These are phyloP conservation scores for Cercospora zeae-maydis DNA, from an alignment of 2,329 filamentous ascomycete species.

Conservation along the genomic window DNA sequence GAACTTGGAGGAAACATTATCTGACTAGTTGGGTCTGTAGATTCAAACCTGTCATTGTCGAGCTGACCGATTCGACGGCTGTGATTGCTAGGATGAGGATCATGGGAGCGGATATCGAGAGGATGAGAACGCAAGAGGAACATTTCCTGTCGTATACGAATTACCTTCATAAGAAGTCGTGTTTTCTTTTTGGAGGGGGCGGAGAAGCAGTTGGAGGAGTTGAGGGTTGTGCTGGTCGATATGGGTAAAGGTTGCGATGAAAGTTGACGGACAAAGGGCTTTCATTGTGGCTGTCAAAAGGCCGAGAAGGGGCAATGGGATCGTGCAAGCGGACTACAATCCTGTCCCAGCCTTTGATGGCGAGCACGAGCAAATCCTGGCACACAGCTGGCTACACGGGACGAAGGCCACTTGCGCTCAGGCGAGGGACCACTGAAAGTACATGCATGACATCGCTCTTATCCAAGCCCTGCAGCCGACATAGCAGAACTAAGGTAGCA, in stretches of 20 bases:
- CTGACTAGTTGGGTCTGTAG: background rate
- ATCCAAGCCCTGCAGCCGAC: no score
- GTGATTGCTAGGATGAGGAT: background rate
- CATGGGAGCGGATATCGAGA: background rate
- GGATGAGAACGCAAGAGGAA: background rate
- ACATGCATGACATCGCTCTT: background rate
- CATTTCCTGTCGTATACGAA: background rate
- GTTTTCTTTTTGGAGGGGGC: background rate
- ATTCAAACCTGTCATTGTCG: background rate
- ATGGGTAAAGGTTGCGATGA: background rate
- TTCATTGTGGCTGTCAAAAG: background rate
- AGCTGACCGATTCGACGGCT: background rate
- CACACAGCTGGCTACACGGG: background rate
- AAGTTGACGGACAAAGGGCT: background rate
- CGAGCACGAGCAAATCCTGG: background rate
- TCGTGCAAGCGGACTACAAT: background rate
- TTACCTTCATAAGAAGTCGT: constrained; percentile 1
- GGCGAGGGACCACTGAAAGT: background rate
- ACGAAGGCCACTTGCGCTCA: background rate
- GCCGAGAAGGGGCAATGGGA: background rate
- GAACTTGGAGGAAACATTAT: background rate
- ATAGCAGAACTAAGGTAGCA: no score
- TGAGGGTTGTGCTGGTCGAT: background rate
- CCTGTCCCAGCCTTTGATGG: background rate
- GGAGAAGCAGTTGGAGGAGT: background rate